These are phyloP conservation scores for Xenosphaeropsis pyriputrescens DNA, from an alignment of 2,329 filamentous ascomycete genomes.

Conservation along the genomic window DNA sequence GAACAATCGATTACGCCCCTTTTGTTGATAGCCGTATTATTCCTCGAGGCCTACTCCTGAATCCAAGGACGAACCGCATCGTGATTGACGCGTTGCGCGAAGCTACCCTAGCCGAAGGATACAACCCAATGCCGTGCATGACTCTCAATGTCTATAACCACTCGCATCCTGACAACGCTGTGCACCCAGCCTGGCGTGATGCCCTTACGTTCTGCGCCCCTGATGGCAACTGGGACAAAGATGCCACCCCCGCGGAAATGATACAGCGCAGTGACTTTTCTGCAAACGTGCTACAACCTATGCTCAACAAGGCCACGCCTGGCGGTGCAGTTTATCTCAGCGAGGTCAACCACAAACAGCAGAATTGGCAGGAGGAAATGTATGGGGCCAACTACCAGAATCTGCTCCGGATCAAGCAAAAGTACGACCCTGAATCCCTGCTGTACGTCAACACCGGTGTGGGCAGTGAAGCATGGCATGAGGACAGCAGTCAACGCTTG, in stretches of 20 bases:
- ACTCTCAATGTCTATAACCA: too few species aligned
- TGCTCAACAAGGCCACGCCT: constrained; percentile 23
- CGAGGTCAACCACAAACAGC: constrained; percentile 31
- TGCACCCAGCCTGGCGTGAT: constrained; percentile 24
- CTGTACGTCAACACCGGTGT: constrained; percentile 32
- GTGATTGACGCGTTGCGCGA: too few species aligned
- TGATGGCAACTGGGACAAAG: constrained; percentile 19
- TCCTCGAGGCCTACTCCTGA: too few species aligned
- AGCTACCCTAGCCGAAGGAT: too few species aligned
- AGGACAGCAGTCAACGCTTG: constrained; percentile 23
- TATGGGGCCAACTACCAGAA: constrained; percentile 29
- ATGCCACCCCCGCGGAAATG: constrained; percentile 13
- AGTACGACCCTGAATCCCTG: constrained; percentile 29
- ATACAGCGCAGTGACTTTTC: constrained; percentile 14
- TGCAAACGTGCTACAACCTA: constrained; percentile 17
- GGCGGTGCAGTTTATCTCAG: constrained; percentile 31
- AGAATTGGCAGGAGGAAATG: constrained; percentile 26
- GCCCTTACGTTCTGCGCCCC: constrained; percentile 19
- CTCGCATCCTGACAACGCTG: too few species aligned
- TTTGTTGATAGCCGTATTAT: too few species aligned
- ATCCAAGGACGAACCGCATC: too few species aligned
- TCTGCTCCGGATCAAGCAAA: constrained; percentile 29
- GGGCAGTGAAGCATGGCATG: constrained; percentile 34
- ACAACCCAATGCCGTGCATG: too few species aligned
- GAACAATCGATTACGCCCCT: too few species aligned